Conservation (phyloP, 208 protist species). For the Vickermania spadyakhi region DNA sequence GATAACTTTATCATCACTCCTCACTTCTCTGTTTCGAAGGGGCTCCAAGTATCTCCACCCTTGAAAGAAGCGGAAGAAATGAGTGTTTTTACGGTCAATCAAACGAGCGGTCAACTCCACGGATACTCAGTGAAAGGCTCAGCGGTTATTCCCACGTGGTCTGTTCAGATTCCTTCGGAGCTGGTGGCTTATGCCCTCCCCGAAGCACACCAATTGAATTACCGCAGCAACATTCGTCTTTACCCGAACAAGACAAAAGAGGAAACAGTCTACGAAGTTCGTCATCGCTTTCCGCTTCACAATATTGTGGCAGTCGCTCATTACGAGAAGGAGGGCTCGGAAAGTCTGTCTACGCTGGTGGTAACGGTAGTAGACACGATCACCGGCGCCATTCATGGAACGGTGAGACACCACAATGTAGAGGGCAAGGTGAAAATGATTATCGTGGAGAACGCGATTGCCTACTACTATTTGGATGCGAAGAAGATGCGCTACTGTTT, state of each 20-base stretch:
- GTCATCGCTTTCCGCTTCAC: slow-evolving; percentile 66
- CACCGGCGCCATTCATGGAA: slow-evolving; percentile 73
- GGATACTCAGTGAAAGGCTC: slow-evolving; percentile 29
- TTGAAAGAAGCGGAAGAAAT: slow-evolving; percentile 9
- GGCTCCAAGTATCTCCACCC: slow-evolving; percentile 25
- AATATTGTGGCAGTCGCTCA: slow-evolving; percentile 78
- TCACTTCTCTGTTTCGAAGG: slow-evolving; percentile 23
- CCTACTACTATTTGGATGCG: slow-evolving; percentile 85
- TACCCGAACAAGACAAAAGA: slow-evolving; percentile 58
- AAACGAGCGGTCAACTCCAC: slow-evolving; percentile 24
- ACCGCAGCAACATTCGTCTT: slow-evolving; percentile 66
- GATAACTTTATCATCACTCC: slow-evolving; percentile 23
- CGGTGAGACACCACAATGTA: slow-evolving; percentile 65
- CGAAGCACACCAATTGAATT: slow-evolving; percentile 25
- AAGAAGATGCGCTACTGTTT: slow-evolving; percentile 74
- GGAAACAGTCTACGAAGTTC: slow-evolving; percentile 63
- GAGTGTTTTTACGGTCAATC: slow-evolving; percentile 37
- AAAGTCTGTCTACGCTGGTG: slow-evolving; percentile 57
- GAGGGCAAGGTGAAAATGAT: slow-evolving; percentile 70
- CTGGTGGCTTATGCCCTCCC: slow-evolving; percentile 68
- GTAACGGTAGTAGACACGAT: slow-evolving; percentile 69
- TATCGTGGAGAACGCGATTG: slow-evolving; percentile 68
- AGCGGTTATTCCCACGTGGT: slow-evolving; percentile 39
- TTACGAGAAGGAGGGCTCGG: slow-evolving; percentile 47
- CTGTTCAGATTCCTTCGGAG: slow-evolving; percentile 37